Evolutionary conservation across 2,329 filamentous ascomycete species (phyloP).

Genomic region (Rhinocladiella mackenziei): DNA sequence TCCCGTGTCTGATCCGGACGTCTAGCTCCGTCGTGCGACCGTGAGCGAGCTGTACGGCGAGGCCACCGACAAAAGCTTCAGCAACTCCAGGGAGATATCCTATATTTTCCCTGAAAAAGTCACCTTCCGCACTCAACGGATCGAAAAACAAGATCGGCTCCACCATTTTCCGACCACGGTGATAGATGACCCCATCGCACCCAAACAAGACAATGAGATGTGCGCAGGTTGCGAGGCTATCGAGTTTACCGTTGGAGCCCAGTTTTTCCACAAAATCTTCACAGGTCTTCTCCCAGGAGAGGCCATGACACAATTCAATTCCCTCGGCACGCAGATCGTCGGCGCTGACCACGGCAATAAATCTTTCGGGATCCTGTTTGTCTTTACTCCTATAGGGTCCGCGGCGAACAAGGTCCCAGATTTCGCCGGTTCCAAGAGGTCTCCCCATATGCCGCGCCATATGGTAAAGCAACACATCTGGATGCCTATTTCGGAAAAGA

Average conservation of each 20-base stretch:
- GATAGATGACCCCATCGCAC: conserved; percentile 1
- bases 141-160: conserved; percentile 1
- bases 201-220: conserved; percentile 1
- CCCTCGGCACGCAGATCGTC: conserved; percentile 1
- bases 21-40: too few relatives aligned
- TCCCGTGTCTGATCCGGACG: too few relatives aligned
- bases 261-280: conserved; percentile 5
- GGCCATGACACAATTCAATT: conserved; percentile 1
- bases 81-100: neutral
- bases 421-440: neutral
- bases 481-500: neutral
- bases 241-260: conserved; percentile 1
- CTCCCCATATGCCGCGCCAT: neutral
- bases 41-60: neutral
- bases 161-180: neutral
- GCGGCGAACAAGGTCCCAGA: neutral
- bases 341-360: conserved; percentile 1
- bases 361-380: neutral
- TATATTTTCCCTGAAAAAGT: neutral
- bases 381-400: neutral
- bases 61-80: conserved; percentile 1
- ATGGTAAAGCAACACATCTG: neutral
- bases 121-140: neutral
- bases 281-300: conserved; percentile 3
- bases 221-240: conserved; percentile 2